These are phyloP conservation scores for Trypethelium eluteriae DNA, from an alignment of 495 filamentous ascomycete genomes.

Conservation along the genomic window DNA sequence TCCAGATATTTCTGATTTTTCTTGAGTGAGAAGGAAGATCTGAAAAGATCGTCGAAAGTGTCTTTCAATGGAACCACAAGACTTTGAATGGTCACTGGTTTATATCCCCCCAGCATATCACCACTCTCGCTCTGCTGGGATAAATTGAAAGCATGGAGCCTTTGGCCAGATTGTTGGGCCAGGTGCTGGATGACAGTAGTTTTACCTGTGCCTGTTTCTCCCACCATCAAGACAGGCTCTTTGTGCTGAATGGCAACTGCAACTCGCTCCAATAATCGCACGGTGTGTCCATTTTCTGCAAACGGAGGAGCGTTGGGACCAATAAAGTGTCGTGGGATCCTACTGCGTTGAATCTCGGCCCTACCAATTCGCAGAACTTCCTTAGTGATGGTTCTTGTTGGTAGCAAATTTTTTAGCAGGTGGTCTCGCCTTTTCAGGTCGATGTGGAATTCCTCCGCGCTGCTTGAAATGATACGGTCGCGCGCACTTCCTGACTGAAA, in stretches of 20 bases:
- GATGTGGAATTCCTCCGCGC: constrained; percentile 79
- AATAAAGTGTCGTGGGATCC: neutral
- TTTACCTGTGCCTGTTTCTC: constrained; percentile 97
- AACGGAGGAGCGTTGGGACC: constrained; percentile 45
- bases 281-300: constrained; percentile 64
- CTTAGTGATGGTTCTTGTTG: constrained; percentile 52
- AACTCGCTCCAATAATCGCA: constrained; percentile 72
- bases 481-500: constrained; percentile 59
- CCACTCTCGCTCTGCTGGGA: constrained; percentile 96
- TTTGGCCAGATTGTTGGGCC: constrained; percentile 69
- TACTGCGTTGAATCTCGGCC: neutral
- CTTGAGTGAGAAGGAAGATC: constrained; percentile 70
- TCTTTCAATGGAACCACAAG: constrained; percentile 86
- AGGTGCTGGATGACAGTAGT: constrained; percentile 92
- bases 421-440: constrained; percentile 62
- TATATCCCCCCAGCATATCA: constrained; percentile 90
- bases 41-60: constrained; percentile 83
- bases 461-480: constrained; percentile 51
- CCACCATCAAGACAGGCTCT: constrained; percentile 87
- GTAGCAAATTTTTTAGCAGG: constrained; percentile 28
- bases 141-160: constrained; percentile 82
- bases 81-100: constrained; percentile 82
- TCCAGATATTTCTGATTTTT: constrained; percentile 83
- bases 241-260: constrained; percentile 69
- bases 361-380: constrained; percentile 37